These are phyloP conservation scores for Phytophthora uliginosa DNA, from an alignment of 352 stramenopile genomes.

Conservation along the genomic window DNA sequence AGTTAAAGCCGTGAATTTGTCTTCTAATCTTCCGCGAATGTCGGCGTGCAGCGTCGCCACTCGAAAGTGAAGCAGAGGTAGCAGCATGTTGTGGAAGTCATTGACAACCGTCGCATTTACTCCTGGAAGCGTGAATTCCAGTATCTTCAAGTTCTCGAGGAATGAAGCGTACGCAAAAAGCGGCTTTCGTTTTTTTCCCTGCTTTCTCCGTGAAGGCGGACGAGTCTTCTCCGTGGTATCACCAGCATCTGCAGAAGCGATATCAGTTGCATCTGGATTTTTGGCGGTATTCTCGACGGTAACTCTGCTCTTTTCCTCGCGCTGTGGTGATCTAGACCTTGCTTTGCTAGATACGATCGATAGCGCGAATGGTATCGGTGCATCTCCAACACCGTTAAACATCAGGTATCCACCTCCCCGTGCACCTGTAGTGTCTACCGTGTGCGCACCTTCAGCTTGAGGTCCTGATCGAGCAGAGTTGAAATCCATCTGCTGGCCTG, in stretches of 20 bases:
- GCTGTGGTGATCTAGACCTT: constrained; percentile 15
- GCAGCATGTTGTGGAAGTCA: constrained; percentile 91
- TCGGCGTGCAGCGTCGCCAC: constrained; percentile 74
- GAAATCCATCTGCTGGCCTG: constrained; percentile 56
- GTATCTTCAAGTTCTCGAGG: constrained; percentile 76
- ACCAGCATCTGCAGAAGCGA: background rate
- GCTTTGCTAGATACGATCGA: constrained; percentile 60
- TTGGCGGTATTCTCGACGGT: constrained; percentile 16
- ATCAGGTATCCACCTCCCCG: constrained; percentile 86
- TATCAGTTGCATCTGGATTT: background rate
- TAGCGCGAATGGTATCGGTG: constrained; percentile 80
- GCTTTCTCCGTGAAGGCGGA: constrained; percentile 15
- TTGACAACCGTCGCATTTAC: constrained; percentile 88
- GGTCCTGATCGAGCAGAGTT: constrained; percentile 45
- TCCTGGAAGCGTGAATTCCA: constrained; percentile 80
- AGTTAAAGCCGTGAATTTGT: constrained; percentile 69
- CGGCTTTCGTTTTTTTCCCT: constrained; percentile 31
- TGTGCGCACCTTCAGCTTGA: constrained; percentile 50
- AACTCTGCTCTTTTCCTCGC: constrained; percentile 14
- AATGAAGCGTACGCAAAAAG: constrained; percentile 40
- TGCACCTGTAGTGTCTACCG: constrained; percentile 49
- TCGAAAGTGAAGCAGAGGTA: constrained; percentile 84
- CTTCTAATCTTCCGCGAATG: constrained; percentile 68
- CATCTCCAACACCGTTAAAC: constrained; percentile 89
- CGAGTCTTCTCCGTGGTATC: constrained; percentile 15